Evolutionary conservation across 352 stramenopile genomes (phyloP).

Genomic region (Halophytophthora polymorphica): DNA sequence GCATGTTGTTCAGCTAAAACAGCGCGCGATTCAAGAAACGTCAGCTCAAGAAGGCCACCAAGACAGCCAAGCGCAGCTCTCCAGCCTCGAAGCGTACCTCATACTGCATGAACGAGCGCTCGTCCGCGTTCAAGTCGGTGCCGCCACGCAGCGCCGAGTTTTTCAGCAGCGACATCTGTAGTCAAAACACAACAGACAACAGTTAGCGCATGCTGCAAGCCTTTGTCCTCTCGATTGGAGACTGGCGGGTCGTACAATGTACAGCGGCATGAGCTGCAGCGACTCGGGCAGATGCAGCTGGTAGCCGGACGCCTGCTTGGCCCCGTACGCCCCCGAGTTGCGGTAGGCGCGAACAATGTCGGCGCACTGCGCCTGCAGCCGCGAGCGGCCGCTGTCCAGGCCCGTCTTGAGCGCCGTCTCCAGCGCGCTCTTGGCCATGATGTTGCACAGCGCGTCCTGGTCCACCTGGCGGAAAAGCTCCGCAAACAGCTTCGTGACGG

Average conservation of each 20-base stretch:
- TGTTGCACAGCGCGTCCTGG: constrained; percentile 91
- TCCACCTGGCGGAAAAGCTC: constrained; percentile 93
- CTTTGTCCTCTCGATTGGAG: neutral
- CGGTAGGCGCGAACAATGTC: constrained; percentile 94
- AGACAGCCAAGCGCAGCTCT: neutral
- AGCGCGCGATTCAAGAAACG: constrained; percentile 1
- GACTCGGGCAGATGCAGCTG: constrained; percentile 87
- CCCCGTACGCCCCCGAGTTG: constrained; percentile 69
- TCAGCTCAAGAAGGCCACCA: neutral
- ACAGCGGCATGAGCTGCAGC: constrained; percentile 95
- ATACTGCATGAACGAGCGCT: constrained; percentile 93
- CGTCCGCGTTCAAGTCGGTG: constrained; percentile 95
- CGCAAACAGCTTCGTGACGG: constrained; percentile 85
- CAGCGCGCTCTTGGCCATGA: constrained; percentile 95
- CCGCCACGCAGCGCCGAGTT: constrained; percentile 96
- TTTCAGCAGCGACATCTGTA: constrained; percentile 97
- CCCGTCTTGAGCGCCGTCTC: constrained; percentile 93
- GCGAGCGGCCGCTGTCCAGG: constrained; percentile 91
- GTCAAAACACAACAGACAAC: constrained; percentile 1
- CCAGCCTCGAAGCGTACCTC: constrained; percentile 29
- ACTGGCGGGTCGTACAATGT: constrained; percentile 65
- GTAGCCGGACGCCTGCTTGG: constrained; percentile 67
- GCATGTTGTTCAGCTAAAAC: constrained; percentile 92
- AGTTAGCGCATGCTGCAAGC: constrained; percentile 1
- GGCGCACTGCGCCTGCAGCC: constrained; percentile 89